Base-by-base conservation (phyloP, 1,139 yeast genomes). In the Yamadazyma dendronema region DNA sequence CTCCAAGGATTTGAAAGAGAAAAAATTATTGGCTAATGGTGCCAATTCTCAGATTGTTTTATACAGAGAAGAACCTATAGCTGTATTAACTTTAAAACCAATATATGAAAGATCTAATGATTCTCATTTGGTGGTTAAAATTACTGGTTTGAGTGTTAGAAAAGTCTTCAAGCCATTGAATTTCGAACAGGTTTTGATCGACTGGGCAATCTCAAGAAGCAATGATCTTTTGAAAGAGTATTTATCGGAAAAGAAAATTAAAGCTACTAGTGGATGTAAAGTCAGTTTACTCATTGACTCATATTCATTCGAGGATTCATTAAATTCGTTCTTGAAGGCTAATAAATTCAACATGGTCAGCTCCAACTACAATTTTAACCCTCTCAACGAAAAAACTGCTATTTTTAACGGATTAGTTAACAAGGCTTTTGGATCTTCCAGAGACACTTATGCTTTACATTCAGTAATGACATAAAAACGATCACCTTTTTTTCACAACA, bases 31-130 rank as follows among this genome's bases (percentile, higher is more conserved):
- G 39, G 50, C 45, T 12, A 43, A 55, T 19, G 72, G 74, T 17
- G 60, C 69, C 12, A 74, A 81, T 47, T 65, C 87, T 2, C 76
- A 72, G 39, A 49, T 81, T 31, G 67, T 83, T 15, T 54, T 74
- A 11, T 84, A 83, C 59, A 74, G 89, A 52, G 77, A 74, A 17
- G 67, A 81, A 2, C 89, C 92, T 16, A 80, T 84, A 52, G 88
- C 88, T 1, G 62, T 80, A 30, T 62, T 74, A 16, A 61, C 81
- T 3, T 54, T 72, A 36, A 57, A 52, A 21, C 69, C 72, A 2
- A 59, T 67, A 37, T 62, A 58, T n/a, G 61, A 62, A 17, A 52
- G 55, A 33, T 61, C 69, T 2, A 57, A 61, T 9, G 67, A 61
- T 27, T 61, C 69, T 16, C 52, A 55, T 24, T 68, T 74, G 40